A percentile compares a stretch with the other conserved stretches of the same genome.
phyloP scores from a whole-genome alignment of 371 early-diverging fungal species.

The Apophysomyces elegans region DNA sequence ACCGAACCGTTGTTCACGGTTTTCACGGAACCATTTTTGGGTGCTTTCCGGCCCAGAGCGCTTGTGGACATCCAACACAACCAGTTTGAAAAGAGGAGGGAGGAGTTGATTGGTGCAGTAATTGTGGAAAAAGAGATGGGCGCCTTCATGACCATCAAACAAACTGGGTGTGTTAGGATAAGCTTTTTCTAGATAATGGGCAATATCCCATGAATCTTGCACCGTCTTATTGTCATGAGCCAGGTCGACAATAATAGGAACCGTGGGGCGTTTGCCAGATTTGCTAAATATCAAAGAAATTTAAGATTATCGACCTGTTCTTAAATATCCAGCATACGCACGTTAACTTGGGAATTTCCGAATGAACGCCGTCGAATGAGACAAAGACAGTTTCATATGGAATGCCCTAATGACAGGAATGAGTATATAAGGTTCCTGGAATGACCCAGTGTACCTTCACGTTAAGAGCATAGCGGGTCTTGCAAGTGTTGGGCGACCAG shows the following conservation, averaged over 20 bases:
- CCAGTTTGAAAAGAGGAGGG: slow-evolving; percentile 15
- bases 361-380: slow-evolving; percentile 9
- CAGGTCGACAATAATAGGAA: slow-evolving; percentile 20
- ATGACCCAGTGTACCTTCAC: slow-evolving; percentile 16
- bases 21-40: slow-evolving; percentile 16
- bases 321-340: neutral
- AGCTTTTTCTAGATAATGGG: slow-evolving; percentile 24
- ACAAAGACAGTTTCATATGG: slow-evolving; percentile 21
- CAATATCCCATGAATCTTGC: slow-evolving; percentile 28
- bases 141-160: slow-evolving; percentile 12
- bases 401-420: slow-evolving; percentile 13
- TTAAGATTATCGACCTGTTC: too few relatives aligned
- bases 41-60: neutral
- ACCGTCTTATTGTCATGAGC: slow-evolving; percentile 20
- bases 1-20: slow-evolving; percentile 13
- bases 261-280: slow-evolving; percentile 17
- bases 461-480: slow-evolving; percentile 27
- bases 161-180: slow-evolving; percentile 19
- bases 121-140: slow-evolving; percentile 23
- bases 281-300: slow-evolving; percentile 14
- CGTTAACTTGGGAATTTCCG: slow-evolving; percentile 20
- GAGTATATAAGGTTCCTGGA: neutral
- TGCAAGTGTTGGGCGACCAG: slow-evolving; percentile 31
- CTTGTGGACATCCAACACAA: slow-evolving; percentile 11
- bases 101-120: slow-evolving; percentile 14